These are phyloP conservation scores for Papilionanthe hybrid DNA, from an alignment of 116 monocot species.

Conservation along the genomic window DNA sequence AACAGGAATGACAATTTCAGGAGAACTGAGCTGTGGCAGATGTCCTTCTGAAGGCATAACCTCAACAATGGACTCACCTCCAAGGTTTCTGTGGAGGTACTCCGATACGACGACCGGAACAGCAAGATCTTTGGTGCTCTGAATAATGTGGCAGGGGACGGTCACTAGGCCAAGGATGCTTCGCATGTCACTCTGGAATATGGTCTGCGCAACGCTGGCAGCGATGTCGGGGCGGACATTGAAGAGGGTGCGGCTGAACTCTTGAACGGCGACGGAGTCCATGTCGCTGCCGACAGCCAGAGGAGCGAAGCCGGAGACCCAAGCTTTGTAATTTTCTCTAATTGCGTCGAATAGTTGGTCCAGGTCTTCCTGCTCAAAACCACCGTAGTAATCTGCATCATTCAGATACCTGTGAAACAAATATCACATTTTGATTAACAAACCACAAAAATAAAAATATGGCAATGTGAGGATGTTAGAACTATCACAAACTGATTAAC, in stretches of 20 bases:
- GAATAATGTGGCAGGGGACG: conserved; percentile 87
- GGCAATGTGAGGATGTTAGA: no score
- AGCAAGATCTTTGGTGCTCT: conserved; percentile 89
- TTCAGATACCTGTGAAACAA: conserved; percentile 64
- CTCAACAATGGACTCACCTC: conserved; percentile 79
- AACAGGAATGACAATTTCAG: conserved; percentile 85
- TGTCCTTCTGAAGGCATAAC: conserved; percentile 90
- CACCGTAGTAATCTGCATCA: conserved; percentile 83
- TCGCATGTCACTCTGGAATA: conserved; percentile 77
- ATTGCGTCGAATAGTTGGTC: conserved; percentile 91
- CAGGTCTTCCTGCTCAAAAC: conserved; percentile 86
- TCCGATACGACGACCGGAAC: conserved; percentile 85
- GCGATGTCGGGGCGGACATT: conserved; percentile 96
- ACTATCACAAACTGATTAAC: no score
- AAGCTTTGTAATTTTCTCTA: conserved; percentile 80
- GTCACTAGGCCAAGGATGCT: conserved; percentile 41
- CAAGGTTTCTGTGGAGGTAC: conserved; percentile 74
- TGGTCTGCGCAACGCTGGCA: conserved; percentile 65
- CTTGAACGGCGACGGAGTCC: conserved; percentile 91
- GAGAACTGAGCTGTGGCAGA: conserved; percentile 89
- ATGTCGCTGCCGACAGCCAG: conserved; percentile 79
- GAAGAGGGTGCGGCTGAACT: conserved; percentile 96
- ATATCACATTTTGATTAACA: no score
- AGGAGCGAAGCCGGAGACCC: conserved; percentile 92
- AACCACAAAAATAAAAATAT: no score